A percentile compares a stretch with the other conserved stretches of the same genome.
Conservation (phyloP, 306 rosid species). For the Dryas alaskensis region DNA sequence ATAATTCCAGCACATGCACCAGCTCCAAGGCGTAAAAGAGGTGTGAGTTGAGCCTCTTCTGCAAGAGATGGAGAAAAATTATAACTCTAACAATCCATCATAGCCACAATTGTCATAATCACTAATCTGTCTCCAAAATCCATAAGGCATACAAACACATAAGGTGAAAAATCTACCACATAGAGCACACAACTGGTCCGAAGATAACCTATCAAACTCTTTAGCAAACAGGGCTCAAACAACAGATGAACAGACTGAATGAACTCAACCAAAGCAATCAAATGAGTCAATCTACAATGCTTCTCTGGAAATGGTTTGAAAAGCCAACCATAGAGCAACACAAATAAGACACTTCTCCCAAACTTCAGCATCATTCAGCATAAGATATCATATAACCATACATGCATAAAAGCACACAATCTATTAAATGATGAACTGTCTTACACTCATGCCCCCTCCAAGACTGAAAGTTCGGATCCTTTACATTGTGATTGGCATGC, state of each 20-base stretch:
- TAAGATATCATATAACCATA: not conserved
- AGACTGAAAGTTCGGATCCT: not conserved
- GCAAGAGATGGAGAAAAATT: conserved; percentile 17
- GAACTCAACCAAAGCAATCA: not conserved
- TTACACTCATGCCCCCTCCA: not conserved
- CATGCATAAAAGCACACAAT: not conserved
- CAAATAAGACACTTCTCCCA: not conserved
- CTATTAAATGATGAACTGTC: conserved; percentile 1
- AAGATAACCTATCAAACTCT: not conserved
- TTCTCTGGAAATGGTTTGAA: not conserved
- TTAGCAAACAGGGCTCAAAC: not conserved
- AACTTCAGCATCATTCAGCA: not conserved
- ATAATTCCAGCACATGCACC: conserved; percentile 77
- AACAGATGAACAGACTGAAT: not conserved
- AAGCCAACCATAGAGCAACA: not conserved
- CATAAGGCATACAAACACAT: not conserved
- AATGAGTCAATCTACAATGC: not conserved
- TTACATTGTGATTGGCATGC: not conserved
- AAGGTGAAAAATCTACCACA: not conserved
- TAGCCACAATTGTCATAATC: not conserved
- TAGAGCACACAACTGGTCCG: not conserved
- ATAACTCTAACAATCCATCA: not conserved
- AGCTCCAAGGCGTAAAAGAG: conserved; percentile 68
- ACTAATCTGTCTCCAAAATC: not conserved
- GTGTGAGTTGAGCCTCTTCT: conserved; percentile 70